Percentiles rank a stretch among this genome's conserved stretches.
Evolutionary conservation across 2,329 filamentous ascomycete genomes (phyloP).

Genomic region (Scedosporium dehoogii): DNA sequence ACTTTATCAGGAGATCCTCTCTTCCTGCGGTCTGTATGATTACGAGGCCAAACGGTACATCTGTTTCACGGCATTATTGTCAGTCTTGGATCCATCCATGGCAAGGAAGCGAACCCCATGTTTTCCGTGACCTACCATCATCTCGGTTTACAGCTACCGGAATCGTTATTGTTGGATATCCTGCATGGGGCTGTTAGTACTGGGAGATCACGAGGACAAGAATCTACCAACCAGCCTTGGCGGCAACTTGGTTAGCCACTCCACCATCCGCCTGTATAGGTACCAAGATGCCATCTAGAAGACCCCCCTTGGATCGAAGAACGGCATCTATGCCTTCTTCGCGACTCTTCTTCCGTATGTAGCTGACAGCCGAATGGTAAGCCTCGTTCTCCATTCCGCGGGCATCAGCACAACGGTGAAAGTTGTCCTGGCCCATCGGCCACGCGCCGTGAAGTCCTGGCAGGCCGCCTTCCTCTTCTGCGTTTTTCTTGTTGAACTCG

Average conservation of each 20-base stretch:
- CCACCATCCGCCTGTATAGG: slow-evolving; percentile 50
- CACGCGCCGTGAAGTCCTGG: slow-evolving; percentile 52
- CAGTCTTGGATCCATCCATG: background rate
- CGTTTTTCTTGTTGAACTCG: slow-evolving; percentile 51
- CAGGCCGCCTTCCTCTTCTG: slow-evolving; percentile 56
- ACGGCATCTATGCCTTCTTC: slow-evolving; percentile 63
- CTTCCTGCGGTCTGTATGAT: slow-evolving; percentile 51
- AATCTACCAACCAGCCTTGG: slow-evolving; percentile 48
- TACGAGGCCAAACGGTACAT: slow-evolving; percentile 33
- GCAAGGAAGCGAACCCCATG: background rate
- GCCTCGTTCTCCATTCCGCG: slow-evolving; percentile 53
- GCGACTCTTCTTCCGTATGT: slow-evolving; percentile 42
- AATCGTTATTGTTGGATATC: slow-evolving; percentile 60
- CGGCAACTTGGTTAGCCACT: slow-evolving; percentile 59
- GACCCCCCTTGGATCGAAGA: slow-evolving; percentile 30
- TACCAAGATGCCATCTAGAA: slow-evolving; percentile 54
- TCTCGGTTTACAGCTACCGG: slow-evolving; percentile 49
- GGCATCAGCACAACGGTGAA: slow-evolving; percentile 51
- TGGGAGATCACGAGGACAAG: slow-evolving; percentile 39
- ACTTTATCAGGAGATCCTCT: slow-evolving; percentile 48
- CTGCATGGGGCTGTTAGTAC: slow-evolving; percentile 52
- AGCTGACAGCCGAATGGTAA: slow-evolving; percentile 57
- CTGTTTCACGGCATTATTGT: background rate
- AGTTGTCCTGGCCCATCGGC: slow-evolving; percentile 60
- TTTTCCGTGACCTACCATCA: background rate